Conservation (phyloP, 306 rosid genomes). For the Pterocarpus santalinus region DNA sequence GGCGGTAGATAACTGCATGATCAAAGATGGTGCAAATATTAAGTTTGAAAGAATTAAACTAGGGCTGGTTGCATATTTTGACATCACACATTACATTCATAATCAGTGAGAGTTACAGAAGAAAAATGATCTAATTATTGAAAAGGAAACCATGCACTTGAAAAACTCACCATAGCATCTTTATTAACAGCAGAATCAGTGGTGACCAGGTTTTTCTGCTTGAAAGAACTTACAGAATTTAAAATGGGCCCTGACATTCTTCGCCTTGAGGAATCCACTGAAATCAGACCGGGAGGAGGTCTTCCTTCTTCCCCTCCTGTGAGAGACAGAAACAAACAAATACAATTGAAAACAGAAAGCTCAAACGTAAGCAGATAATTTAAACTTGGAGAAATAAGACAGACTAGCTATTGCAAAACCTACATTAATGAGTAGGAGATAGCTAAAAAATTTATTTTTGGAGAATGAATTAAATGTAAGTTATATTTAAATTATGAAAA, state of each 20-base stretch:
- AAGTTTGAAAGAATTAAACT: background rate
- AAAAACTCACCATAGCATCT: constrained; percentile 61
- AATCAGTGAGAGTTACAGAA: constrained; percentile 6
- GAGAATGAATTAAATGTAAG: background rate
- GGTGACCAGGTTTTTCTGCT: constrained; percentile 65
- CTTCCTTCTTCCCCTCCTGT: constrained; percentile 79
- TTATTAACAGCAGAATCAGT: constrained; percentile 56
- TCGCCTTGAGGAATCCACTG: constrained; percentile 72
- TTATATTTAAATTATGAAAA: background rate
- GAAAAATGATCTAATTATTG: constrained; percentile 2
- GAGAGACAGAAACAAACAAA: constrained; percentile 1
- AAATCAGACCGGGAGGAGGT: constrained; percentile 62
- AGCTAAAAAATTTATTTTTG: background rate
- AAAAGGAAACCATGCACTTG: constrained; percentile 17
- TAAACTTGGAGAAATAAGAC: constrained; percentile 5
- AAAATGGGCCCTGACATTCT: constrained; percentile 65
- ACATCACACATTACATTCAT: constrained; percentile 1
- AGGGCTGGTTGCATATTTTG: background rate
- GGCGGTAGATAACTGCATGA: constrained; percentile 60
- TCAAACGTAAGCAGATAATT: background rate
- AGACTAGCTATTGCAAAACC: constrained; percentile 18
- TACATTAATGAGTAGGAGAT: background rate
- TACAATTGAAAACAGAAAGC: background rate
- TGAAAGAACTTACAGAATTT: constrained; percentile 60
- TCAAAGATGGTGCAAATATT: constrained; percentile 16